Percentiles rank a stretch among this genome's conserved stretches.
phyloP scores from a whole-genome alignment of 768 basidiomycete species.

The Tricholoma matsutake region DNA sequence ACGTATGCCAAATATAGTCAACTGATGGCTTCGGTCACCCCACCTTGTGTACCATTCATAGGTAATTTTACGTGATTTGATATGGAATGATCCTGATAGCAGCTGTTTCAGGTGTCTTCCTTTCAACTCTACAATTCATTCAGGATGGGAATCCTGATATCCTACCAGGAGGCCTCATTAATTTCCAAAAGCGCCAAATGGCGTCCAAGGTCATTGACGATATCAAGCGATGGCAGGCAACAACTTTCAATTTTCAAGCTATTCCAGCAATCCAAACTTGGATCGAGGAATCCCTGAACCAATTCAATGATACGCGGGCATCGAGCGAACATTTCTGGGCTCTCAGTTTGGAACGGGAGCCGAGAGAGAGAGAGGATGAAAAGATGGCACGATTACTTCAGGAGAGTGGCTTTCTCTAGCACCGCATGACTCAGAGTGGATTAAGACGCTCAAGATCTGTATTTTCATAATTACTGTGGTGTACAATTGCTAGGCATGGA shows the following conservation, averaged over 20 bases:
- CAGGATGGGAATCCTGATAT: constrained; percentile 94
- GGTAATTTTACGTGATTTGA: constrained; percentile 45
- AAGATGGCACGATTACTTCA: constrained; percentile 90
- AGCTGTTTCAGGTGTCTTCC: constrained; percentile 78
- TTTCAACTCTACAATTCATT: constrained; percentile 96
- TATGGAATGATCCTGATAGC: neutral
- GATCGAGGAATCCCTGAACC: constrained; percentile 75
- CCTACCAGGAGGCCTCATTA: constrained; percentile 75
- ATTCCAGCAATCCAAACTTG: constrained; percentile 68
- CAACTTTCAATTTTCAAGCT: constrained; percentile 79
- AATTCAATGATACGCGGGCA: constrained; percentile 64
- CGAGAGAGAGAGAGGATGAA: constrained; percentile 93
- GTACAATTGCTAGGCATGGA: constrained; percentile 10
- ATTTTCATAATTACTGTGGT: constrained; percentile 18
- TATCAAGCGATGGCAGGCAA: constrained; percentile 94
- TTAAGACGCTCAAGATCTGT: constrained; percentile 5
- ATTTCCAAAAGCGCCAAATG: constrained; percentile 94
- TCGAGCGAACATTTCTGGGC: constrained; percentile 81
- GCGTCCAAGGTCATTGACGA: constrained; percentile 96
- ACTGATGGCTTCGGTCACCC: constrained; percentile 75
- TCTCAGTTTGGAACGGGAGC: constrained; percentile 83
- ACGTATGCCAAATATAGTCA: constrained; percentile 93
- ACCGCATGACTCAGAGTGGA: neutral
- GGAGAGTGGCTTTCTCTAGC: constrained; percentile 82
- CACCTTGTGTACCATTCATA: constrained; percentile 96